Percentiles rank a stretch among this genome's conserved stretches.
Conservation (phyloP, 768 basidiomycete species). For the Erythrobasidium yunnanense region DNA sequence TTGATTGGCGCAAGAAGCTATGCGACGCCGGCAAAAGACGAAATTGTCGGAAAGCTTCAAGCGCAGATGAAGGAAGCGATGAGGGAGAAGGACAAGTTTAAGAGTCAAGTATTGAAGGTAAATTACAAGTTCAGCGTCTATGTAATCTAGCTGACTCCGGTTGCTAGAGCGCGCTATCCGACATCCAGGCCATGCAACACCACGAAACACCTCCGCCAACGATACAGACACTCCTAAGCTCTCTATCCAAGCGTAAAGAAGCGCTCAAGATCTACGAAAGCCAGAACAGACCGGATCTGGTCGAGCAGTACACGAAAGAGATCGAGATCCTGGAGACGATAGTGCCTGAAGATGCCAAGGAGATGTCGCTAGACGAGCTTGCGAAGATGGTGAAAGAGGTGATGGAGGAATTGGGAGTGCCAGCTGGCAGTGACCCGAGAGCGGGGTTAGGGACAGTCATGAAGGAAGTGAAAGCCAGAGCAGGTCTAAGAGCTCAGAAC, state of each 20-base stretch:
- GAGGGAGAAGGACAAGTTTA: conserved; percentile 9
- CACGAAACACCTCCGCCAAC: conserved; percentile 20
- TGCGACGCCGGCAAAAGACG: background rate
- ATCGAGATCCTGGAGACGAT: conserved; percentile 8
- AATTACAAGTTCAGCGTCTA: background rate
- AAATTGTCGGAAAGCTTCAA: background rate
- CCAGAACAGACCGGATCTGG: background rate
- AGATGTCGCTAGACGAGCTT: background rate
- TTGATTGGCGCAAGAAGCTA: too few relatives aligned
- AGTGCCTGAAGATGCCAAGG: conserved; percentile 22
- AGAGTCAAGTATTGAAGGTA: conserved; percentile 17
- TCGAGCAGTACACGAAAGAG: conserved; percentile 6
- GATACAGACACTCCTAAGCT: conserved; percentile 2
- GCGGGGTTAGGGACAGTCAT: background rate
- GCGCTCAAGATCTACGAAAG: background rate
- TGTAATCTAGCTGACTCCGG: background rate
- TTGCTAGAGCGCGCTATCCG: conserved; percentile 3
- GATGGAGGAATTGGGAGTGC: background rate
- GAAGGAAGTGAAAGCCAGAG: conserved; percentile 7
- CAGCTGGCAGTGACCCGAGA: background rate
- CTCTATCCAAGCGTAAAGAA: conserved; percentile 18
- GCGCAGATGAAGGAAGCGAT: conserved; percentile 9
- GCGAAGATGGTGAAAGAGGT: background rate
- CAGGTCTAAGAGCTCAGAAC: background rate
- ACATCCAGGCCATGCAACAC: conserved; percentile 22